Evolutionary conservation across 2,329 filamentous ascomycete genomes (phyloP), one percentile per base, ranked within the genome.

Genomic region (Ophiostoma ulmi): DNA sequence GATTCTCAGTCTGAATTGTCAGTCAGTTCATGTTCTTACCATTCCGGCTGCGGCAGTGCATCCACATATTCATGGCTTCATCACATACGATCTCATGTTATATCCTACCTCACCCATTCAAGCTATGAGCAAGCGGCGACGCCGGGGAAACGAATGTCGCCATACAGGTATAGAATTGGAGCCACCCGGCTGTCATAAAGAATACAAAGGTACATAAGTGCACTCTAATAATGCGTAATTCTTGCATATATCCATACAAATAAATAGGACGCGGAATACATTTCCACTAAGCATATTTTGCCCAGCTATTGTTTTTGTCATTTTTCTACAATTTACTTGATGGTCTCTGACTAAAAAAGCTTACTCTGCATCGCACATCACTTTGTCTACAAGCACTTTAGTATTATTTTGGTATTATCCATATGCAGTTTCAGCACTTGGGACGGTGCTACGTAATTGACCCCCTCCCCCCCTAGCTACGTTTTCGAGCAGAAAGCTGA

Each of bases 361-460:
- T 63, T 63, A 63, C 58, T 63, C 11, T 63, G 58, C 14, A 17
- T 7, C 26, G 11, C 14, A 22, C 3, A n/a, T 26, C n/a, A 13
- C 10, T 5, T 26, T 58, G 22, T 58, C 22, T 22, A n/a, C 44
- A 17, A 17, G 44, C 11, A 39, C 38, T 48, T 17, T 48, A 1
- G 44, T 20, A n/a, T 5, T n/a, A 20, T 17, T 31, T 31, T 26
- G 13, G 44, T 48, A 58, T 58, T 58, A 26, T 58, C 20, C 52
- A 26, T 58, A 26, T 58, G 8, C 31, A 58, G 52, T 58, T 31
- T 58, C 52, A 14, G 22, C 52, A 58, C 52, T 58, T 58, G 52
- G n/a, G 22, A 63, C 17, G 58, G 58, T 63, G 58, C 58, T 63
- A 63, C 58, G 58, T 63, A 63, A 63, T 63, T 63, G 58, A 35